Evolutionary conservation across 352 stramenopile genomes (phyloP).

Genomic region (Halophytophthora batemanensis): DNA sequence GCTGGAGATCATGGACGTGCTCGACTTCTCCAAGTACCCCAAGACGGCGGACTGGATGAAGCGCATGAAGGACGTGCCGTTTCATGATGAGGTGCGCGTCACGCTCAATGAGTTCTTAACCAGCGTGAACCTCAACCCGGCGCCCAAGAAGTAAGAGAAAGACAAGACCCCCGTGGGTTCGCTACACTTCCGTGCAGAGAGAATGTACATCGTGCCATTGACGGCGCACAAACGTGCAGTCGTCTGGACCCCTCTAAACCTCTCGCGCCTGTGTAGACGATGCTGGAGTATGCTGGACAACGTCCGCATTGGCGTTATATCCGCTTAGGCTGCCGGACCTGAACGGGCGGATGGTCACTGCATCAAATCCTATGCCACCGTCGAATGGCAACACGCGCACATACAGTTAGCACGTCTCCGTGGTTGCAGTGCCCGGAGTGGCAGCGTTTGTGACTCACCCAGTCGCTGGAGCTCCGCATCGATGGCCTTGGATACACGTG

Average conservation of each 20-base stretch:
- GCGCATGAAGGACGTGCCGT: slow-evolving; percentile 37
- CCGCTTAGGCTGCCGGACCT: slow-evolving; percentile 62
- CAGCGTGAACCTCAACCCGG: slow-evolving; percentile 8
- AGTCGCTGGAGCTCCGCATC: slow-evolving; percentile 33
- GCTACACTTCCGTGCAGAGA: too few relatives aligned
- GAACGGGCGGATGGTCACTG: slow-evolving; percentile 52
- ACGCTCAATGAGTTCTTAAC: slow-evolving; percentile 23
- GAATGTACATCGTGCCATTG: too few relatives aligned
- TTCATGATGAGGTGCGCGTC: slow-evolving; percentile 42
- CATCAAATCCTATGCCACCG: slow-evolving; percentile 38
- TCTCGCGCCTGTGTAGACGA: background rate
- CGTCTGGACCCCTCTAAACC: too few relatives aligned
- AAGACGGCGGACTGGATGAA: slow-evolving; percentile 36
- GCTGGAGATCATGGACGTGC: slow-evolving; percentile 33
- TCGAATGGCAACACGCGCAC: background rate
- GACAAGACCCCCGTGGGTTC: too few relatives aligned
- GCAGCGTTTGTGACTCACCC: slow-evolving; percentile 20
- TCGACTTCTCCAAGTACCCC: slow-evolving; percentile 33
- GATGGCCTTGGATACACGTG: slow-evolving; percentile 27
- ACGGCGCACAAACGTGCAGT: too few relatives aligned
- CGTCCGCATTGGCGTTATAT: slow-evolving; percentile 29
- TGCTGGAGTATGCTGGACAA: slow-evolving; percentile 26
- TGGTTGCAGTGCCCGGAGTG: background rate
- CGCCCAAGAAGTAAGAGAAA: too few relatives aligned
- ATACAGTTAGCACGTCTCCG: background rate